Evolutionary conservation across 208 protist species (phyloP).

Genomic region (Trypanosoma mega): DNA sequence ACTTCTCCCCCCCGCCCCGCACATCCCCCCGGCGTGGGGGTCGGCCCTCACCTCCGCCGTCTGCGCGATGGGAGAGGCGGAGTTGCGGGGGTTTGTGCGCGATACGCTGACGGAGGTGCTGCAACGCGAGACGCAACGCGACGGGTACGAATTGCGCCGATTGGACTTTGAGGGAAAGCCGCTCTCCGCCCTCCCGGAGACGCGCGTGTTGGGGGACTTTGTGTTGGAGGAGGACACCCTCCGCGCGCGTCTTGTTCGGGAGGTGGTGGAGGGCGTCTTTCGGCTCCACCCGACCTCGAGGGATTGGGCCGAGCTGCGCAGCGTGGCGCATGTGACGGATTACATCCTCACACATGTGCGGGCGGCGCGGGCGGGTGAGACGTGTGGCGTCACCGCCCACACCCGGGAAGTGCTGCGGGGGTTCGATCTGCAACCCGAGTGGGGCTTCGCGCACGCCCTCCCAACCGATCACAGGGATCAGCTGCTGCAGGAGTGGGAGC

Average conservation of each 20-base stretch:
- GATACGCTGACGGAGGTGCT: slow-evolving; percentile 88
- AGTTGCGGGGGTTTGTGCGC: slow-evolving; percentile 70
- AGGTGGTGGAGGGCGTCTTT: slow-evolving; percentile 87
- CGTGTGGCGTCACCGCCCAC: slow-evolving; percentile 50
- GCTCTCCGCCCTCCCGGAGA: slow-evolving; percentile 83
- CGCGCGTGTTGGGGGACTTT: slow-evolving; percentile 83
- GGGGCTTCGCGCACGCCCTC: slow-evolving; percentile 84
- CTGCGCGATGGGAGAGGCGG: slow-evolving; percentile 67
- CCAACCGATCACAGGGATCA: slow-evolving; percentile 76
- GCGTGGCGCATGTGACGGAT: slow-evolving; percentile 79
- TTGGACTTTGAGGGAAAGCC: slow-evolving; percentile 93
- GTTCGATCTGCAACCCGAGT: slow-evolving; percentile 78
- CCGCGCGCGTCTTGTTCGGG: slow-evolving; percentile 80
- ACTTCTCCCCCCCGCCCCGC: slow-evolving; percentile 34
- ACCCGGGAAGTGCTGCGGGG: slow-evolving; percentile 56
- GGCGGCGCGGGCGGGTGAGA: slow-evolving; percentile 34
- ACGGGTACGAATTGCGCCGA: slow-evolving; percentile 90
- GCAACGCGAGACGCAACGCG: slow-evolving; percentile 81
- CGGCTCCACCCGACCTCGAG: slow-evolving; percentile 71
- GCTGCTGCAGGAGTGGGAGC: slow-evolving; percentile 86
- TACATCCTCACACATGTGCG: slow-evolving; percentile 85
- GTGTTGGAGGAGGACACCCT: slow-evolving; percentile 91
- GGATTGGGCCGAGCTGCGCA: slow-evolving; percentile 79
- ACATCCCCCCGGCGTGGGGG: slow-evolving; percentile 75
- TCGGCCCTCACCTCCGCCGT: slow-evolving; percentile 76